Evolutionary conservation across 371 early-diverging fungal genomes (phyloP).

Genomic region (Mortierella sp.): DNA sequence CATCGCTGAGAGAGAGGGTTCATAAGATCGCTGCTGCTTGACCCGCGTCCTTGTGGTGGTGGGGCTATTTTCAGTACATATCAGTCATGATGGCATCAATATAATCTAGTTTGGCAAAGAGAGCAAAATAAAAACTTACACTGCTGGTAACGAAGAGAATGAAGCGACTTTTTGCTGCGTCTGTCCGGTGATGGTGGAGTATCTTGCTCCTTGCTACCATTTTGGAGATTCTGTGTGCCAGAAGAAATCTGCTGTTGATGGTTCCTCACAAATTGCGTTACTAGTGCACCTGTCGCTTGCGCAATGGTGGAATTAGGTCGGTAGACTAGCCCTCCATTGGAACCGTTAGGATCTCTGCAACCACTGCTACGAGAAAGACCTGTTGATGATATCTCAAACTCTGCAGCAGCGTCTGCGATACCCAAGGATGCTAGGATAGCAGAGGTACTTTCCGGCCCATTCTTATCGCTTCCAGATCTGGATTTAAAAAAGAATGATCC

Average conservation of each 20-base stretch:
- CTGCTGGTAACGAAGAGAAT: conserved; percentile 1
- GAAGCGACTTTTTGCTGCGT: conserved; percentile 28
- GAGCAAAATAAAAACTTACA: neutral
- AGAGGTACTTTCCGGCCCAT: conserved; percentile 11
- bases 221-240: neutral
- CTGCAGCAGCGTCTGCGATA: conserved; percentile 18
- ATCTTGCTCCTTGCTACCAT: neutral
- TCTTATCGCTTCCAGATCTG: neutral
- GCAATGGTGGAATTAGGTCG: conserved; percentile 40
- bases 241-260: conserved; percentile 28
- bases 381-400: neutral
- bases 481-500: conserved; percentile 13
- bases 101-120: neutral
- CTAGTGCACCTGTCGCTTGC: conserved; percentile 33
- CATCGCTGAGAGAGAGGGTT: conserved; percentile 30
- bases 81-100: neutral
- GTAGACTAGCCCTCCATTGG: conserved; percentile 7
- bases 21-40: conserved; percentile 40
- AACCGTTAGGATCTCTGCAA: neutral
- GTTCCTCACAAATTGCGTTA: conserved; percentile 36
- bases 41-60: conserved; percentile 11
- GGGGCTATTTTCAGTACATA: neutral
- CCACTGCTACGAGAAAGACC: neutral
- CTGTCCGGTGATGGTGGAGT: conserved; percentile 41
- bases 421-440: conserved; percentile 26